These are phyloP conservation scores for Adenanthera pavonina DNA, from an alignment of 306 rosid genomes.

Conservation along the genomic window DNA sequence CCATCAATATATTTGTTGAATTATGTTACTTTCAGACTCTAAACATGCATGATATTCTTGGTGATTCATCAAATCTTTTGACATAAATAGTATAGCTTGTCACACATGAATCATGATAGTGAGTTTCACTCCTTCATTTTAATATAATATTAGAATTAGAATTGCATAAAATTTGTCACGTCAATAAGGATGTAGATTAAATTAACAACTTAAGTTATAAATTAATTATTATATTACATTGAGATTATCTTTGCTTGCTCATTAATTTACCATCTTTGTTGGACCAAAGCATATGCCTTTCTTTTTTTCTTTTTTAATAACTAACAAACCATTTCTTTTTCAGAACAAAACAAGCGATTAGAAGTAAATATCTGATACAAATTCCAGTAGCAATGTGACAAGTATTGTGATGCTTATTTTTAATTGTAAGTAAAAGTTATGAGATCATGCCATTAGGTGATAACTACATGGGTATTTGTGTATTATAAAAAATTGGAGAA, in stretches of 20 bases:
- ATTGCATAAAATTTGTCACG: not conserved
- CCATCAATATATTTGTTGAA: no score
- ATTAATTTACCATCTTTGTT: not conserved
- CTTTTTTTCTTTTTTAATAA: not conserved
- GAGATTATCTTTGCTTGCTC: not conserved
- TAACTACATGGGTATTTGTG: no score
- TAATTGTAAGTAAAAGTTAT: no score
- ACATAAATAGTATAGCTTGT: not conserved
- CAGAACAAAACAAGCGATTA: not conserved
- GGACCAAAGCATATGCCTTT: not conserved
- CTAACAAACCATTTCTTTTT: not conserved
- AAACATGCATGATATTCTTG: not conserved
- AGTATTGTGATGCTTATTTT: not conserved
- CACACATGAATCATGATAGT: not conserved
- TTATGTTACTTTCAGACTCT: no score
- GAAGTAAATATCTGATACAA: slow-evolving; percentile 21
- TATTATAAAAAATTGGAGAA: no score
- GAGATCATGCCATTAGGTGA: no score
- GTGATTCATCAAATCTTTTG: not conserved
- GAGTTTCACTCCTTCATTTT: not conserved
- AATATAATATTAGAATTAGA: not conserved
- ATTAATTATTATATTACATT: not conserved
- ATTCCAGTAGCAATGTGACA: not conserved
- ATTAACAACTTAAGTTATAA: not conserved
- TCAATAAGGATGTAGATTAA: not conserved